Percentiles rank a stretch among this genome's conserved stretches.
phyloP scores from a whole-genome alignment of 2,329 filamentous ascomycete genomes.

The Neofusicoccum kwambonambiense region DNA sequence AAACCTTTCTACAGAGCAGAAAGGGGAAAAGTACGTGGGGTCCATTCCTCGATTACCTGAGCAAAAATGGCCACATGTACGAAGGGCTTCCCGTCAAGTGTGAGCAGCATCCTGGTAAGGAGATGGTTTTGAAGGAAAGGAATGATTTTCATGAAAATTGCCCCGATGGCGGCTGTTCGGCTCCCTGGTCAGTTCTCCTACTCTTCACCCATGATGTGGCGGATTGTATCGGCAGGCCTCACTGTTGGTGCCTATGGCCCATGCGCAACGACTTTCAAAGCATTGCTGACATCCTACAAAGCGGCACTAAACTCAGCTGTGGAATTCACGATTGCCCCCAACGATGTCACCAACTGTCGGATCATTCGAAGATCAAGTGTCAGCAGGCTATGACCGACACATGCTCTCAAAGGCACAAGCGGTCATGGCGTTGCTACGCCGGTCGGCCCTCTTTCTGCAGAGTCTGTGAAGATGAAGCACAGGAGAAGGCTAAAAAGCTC shows the following conservation, averaged over 20 bases:
- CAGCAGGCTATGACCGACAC: slow-evolving; percentile 40
- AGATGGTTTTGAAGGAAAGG: slow-evolving; percentile 46
- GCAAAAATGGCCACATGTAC: slow-evolving; percentile 46
- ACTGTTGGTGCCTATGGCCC: too few species aligned
- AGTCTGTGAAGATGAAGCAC: slow-evolving; percentile 54
- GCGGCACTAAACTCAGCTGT: slow-evolving; percentile 54
- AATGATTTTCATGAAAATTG: slow-evolving; percentile 61
- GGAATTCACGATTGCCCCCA: slow-evolving; percentile 58
- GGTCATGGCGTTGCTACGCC: slow-evolving; percentile 48
- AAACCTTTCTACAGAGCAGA: slow-evolving; percentile 61
- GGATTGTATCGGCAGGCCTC: too few species aligned
- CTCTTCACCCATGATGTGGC: too few species aligned
- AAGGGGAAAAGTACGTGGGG: slow-evolving; percentile 60
- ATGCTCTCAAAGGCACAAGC: slow-evolving; percentile 55
- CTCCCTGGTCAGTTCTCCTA: slow-evolving; percentile 55
- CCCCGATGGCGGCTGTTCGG: slow-evolving; percentile 68
- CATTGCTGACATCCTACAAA: slow-evolving; percentile 29
- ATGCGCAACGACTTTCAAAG: too few species aligned
- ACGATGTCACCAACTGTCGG: slow-evolving; percentile 60
- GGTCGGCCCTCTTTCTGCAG: slow-evolving; percentile 42
- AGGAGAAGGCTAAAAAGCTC: slow-evolving; percentile 43
- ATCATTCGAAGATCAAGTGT: slow-evolving; percentile 59
- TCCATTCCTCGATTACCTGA: slow-evolving; percentile 58
- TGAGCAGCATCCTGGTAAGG: slow-evolving; percentile 44
- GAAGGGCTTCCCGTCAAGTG: slow-evolving; percentile 39